Percentiles rank a stretch among this genome's conserved stretches.
Evolutionary conservation across 1,284 basidiomycete genomes (phyloP).

Genomic region (Naganishia cerealis): DNA sequence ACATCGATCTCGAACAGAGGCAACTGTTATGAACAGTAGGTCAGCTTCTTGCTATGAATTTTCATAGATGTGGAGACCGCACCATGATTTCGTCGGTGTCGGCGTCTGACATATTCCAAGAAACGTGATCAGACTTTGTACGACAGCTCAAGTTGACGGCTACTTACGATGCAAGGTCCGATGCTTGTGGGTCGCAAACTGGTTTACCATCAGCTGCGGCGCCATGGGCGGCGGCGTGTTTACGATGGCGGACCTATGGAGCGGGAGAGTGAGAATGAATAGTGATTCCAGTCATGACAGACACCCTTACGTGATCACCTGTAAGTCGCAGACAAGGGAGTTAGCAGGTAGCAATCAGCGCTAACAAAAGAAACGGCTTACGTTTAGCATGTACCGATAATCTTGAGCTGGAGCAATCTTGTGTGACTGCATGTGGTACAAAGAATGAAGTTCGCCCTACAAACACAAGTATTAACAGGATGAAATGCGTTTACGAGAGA

Average conservation of each 20-base stretch:
- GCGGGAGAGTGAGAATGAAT: constrained; percentile 25
- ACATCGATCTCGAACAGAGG: constrained; percentile 78
- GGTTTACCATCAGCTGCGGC: constrained; percentile 77
- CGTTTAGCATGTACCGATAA: constrained; percentile 81
- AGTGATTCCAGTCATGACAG: constrained; percentile 37
- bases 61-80: constrained; percentile 24
- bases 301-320: constrained; percentile 31
- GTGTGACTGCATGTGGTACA: constrained; percentile 53
- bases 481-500: neutral
- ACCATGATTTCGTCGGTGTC: constrained; percentile 80
- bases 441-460: constrained; percentile 52
- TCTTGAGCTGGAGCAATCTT: constrained; percentile 62
- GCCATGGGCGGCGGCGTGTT: constrained; percentile 68
- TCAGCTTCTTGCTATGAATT: neutral
- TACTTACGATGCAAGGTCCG: constrained; percentile 67
- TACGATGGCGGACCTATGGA: constrained; percentile 53
- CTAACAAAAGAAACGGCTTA: constrained; percentile 71
- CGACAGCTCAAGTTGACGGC: neutral
- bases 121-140: constrained; percentile 37
- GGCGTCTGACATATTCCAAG: constrained; percentile 36
- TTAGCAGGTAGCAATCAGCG: constrained; percentile 59
- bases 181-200: constrained; percentile 78
- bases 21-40: constrained; percentile 56
- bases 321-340: neutral
- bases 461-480: constrained; percentile 6